Conservation (phyloP, 2,329 filamentous ascomycete genomes). For the Achaetomium macrosporum region DNA sequence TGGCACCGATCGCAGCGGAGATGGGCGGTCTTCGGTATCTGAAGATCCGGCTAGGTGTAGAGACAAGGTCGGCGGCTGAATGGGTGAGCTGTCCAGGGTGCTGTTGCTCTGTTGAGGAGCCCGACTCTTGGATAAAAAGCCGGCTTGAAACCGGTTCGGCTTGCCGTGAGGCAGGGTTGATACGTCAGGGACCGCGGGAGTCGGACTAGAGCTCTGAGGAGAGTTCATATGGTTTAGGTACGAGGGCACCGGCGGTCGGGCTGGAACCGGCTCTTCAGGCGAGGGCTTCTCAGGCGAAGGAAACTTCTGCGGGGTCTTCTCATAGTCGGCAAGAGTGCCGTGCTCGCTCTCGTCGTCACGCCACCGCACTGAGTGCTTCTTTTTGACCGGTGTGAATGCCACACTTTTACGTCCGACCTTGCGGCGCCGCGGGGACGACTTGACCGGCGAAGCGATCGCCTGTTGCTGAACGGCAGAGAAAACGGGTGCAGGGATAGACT, state of each 20-base stretch:
- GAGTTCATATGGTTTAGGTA: constrained; percentile 48
- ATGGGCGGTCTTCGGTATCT: constrained; percentile 41
- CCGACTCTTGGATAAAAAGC: constrained; percentile 64
- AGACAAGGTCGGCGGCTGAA: constrained; percentile 47
- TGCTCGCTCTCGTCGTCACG: constrained; percentile 80
- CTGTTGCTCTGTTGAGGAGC: constrained; percentile 34
- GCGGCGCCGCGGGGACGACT: constrained; percentile 73
- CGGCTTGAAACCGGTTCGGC: constrained; percentile 76
- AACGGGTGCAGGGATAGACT: constrained; percentile 40
- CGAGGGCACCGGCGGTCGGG: constrained; percentile 44
- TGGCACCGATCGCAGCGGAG: constrained; percentile 47
- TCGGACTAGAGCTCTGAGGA: constrained; percentile 45
- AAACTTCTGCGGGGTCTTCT: constrained; percentile 75
- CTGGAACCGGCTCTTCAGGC: constrained; percentile 40
- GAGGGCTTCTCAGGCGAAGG: constrained; percentile 50
- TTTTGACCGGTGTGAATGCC: constrained; percentile 75
- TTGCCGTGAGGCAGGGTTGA: constrained; percentile 41
- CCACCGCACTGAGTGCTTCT: constrained; percentile 77
- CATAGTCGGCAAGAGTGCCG: constrained; percentile 81
- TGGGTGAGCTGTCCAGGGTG: constrained; percentile 30
- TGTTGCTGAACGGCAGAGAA: constrained; percentile 31
- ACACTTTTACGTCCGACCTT: constrained; percentile 67
- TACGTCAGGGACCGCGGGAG: constrained; percentile 48
- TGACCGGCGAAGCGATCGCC: constrained; percentile 58
- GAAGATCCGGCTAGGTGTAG: constrained; percentile 53